Base-by-base conservation (phyloP, 129 eudicot species). In the Lonicera japonica region DNA sequence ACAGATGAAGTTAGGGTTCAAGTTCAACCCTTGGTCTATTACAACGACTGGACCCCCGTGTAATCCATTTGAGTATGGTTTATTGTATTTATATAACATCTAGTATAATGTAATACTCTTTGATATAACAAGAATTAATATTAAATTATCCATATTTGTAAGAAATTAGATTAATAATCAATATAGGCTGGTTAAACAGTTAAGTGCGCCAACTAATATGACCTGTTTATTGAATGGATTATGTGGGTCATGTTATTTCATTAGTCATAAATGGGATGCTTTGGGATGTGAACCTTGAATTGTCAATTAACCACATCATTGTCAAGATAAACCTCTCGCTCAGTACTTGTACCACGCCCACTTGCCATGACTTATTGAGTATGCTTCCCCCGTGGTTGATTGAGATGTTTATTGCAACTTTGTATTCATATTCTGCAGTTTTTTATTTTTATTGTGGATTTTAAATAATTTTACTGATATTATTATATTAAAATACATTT, bases 401-500 rank as follows among this genome's bases (percentile, higher is more conserved):
- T 17, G 24, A 59, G 21, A 29, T 16, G 11, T 10, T 20, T 14
- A 14, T n/a, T 59, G 48, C 20, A 9, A n/a, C 23, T 59, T 51
- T 6, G 43, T 51, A 12, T 51, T 11, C 3, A 24, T 51, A 12
- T 51, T 11, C 3, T 36, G 16, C 11, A 11, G 19, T 10, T 5
- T 55, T 56, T 21, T 7, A 40, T 4, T 0, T 11, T 29, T 29
- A 2, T 8, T 39, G 5, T 45, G 56, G 45, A 8, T 72, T 18
- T 17, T 1, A 20, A 8, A 8, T 72, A 15, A 9, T 4, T 48
- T 20, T 64, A 11, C 19, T 25, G 4, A n/a, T 50, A 15, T 22
- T 36, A 11, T 16, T 17, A 50, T 11, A 0, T 21, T 48, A 29
- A 25, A 62, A 15, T 52, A 23, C 56, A 38, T 40, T 39, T 83